phyloP scores from a whole-genome alignment of 495 filamentous ascomycete genomes.

The Achaetomiella virescens region DNA sequence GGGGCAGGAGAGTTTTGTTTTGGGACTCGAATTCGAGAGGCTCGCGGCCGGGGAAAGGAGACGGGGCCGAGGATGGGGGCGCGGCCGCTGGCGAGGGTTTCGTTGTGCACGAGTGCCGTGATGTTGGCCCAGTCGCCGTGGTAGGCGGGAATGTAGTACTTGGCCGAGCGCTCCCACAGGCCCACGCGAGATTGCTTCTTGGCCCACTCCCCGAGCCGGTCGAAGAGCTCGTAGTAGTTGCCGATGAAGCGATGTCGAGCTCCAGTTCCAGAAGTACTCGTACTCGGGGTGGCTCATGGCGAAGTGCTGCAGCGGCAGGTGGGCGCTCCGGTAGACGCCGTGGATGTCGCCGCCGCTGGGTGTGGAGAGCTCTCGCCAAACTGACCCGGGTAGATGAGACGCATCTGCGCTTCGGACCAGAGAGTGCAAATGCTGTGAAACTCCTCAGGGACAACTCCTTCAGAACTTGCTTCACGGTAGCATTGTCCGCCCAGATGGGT shows the following conservation, averaged over 20 bases:
- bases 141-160: slow-evolving; percentile 82
- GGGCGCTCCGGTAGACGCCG: slow-evolving; percentile 83
- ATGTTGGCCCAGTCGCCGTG: slow-evolving; percentile 92
- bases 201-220: slow-evolving; percentile 67
- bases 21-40: slow-evolving; percentile 56
- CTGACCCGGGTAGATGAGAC: slow-evolving; percentile 70
- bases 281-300: slow-evolving; percentile 86
- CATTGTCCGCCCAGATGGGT: slow-evolving; percentile 57
- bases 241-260: slow-evolving; percentile 93
- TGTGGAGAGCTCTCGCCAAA: slow-evolving; percentile 62
- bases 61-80: slow-evolving; percentile 74
- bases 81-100: slow-evolving; percentile 50
- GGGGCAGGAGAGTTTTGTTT: slow-evolving; percentile 53
- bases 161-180: slow-evolving; percentile 82
- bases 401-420: slow-evolving; percentile 94
- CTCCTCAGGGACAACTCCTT: slow-evolving; percentile 74
- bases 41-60: slow-evolving; percentile 48
- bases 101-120: slow-evolving; percentile 42
- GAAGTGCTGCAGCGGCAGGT: slow-evolving; percentile 89
- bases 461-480: slow-evolving; percentile 52
- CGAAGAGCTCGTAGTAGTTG: slow-evolving; percentile 89
- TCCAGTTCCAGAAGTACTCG: slow-evolving; percentile 97
- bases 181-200: slow-evolving; percentile 71
- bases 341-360: slow-evolving; percentile 60
- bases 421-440: slow-evolving; percentile 81